phyloP scores from a whole-genome alignment of 129 eudicot species.

The Kitagawia praeruptora region DNA sequence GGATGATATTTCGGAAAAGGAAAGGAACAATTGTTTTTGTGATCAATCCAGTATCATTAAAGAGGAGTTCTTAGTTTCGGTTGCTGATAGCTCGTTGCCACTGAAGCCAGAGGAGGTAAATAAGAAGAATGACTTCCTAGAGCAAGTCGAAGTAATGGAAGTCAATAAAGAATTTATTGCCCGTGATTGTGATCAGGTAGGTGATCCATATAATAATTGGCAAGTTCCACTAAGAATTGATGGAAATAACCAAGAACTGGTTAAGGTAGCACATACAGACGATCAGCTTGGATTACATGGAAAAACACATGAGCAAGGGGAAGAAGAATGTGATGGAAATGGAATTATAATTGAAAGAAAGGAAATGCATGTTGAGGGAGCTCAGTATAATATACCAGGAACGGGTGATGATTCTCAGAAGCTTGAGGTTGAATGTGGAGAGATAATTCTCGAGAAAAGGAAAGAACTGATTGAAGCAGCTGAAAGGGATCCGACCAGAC shows the following conservation, averaged over 20 bases:
- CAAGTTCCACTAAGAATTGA: background rate
- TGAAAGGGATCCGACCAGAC: background rate
- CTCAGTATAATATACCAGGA: background rate
- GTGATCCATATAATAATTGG: background rate
- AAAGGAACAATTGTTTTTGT: background rate
- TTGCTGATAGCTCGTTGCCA: background rate
- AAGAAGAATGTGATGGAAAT: background rate
- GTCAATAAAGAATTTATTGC: background rate
- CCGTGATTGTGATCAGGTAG: background rate
- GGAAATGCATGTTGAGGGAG: background rate
- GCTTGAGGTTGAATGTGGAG: background rate
- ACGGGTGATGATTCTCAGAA: background rate
- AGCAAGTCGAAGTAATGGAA: slow-evolving; percentile 4
- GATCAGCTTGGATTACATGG: background rate
- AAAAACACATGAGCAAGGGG: background rate
- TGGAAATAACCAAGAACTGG: background rate
- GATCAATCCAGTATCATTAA: slow-evolving; percentile 15
- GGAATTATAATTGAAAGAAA: background rate
- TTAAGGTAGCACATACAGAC: background rate
- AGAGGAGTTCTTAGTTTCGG: slow-evolving; percentile 2
- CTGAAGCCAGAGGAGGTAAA: background rate
- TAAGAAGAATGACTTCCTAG: background rate
- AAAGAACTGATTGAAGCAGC: background rate
- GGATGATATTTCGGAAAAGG: background rate
- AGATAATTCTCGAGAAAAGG: background rate